These are phyloP conservation scores for Diversispora eburnea DNA, from an alignment of 192 early-diverging fungal genomes.

Conservation along the genomic window DNA sequence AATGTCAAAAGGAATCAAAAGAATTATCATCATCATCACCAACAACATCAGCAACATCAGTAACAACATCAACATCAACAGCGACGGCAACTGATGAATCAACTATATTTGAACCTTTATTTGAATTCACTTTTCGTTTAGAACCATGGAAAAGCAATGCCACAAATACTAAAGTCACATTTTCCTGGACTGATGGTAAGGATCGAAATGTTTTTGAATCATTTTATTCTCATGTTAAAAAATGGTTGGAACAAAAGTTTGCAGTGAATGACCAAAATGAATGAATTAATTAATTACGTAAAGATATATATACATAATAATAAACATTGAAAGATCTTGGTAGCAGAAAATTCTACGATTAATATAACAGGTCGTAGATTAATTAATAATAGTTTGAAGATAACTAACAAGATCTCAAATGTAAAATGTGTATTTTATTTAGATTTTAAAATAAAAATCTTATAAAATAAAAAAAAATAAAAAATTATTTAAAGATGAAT, in stretches of 20 bases:
- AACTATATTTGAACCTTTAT: neutral
- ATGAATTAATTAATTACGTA: no score
- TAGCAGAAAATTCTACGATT: no score
- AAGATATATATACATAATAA: no score
- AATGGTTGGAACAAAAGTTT: conserved; percentile 19
- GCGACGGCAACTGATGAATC: neutral
- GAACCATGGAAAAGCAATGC: neutral
- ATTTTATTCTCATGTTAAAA: conserved; percentile 42
- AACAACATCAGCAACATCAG: neutral
- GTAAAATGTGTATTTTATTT: no score
- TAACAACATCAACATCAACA: neutral
- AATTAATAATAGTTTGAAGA: no score
- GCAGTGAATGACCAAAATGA: neutral
- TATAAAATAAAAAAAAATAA: no score
- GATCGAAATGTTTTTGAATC: conserved; percentile 47
- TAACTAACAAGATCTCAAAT: no score
- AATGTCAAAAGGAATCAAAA: neutral
- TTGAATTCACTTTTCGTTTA: conserved; percentile 23
- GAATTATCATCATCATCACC: neutral
- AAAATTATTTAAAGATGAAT: no score
- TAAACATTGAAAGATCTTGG: no score
- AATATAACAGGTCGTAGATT: no score
- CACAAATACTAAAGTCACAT: neutral
- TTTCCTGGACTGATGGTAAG: conserved; percentile 44
- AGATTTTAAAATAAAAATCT: no score